phyloP scores from a whole-genome alignment of 768 basidiomycete genomes.

The Thelephora aurantiotincta region DNA sequence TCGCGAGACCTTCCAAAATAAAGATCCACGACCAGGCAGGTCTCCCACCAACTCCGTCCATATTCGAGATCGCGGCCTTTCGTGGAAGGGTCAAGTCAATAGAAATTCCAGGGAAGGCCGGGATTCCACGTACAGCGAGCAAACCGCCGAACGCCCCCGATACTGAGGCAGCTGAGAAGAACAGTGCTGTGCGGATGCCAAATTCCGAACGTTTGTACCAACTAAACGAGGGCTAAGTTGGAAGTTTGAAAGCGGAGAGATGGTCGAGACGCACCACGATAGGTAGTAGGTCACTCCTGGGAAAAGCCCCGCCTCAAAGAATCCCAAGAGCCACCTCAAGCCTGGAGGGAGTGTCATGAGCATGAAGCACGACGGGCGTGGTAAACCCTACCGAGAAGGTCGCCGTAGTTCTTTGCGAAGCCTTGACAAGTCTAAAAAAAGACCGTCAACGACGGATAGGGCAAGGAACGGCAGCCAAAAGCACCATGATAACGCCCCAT shows the following conservation, averaged over 20 bases:
- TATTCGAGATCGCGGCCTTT: slow-evolving; percentile 49
- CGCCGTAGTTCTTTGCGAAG: slow-evolving; percentile 51
- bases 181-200: slow-evolving; percentile 34
- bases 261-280: slow-evolving; percentile 37
- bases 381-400: slow-evolving; percentile 40
- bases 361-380: background rate
- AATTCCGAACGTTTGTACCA: slow-evolving; percentile 70
- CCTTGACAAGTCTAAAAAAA: slow-evolving; percentile 52
- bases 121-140: slow-evolving; percentile 34
- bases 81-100: background rate
- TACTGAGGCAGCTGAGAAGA: slow-evolving; percentile 54
- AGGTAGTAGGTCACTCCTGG: slow-evolving; percentile 54
- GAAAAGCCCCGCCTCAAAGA: slow-evolving; percentile 51
- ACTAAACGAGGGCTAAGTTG: slow-evolving; percentile 14
- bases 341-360: slow-evolving; percentile 21
- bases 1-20: slow-evolving; percentile 57
- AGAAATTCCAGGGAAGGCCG: background rate
- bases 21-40: slow-evolving; percentile 63
- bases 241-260: background rate
- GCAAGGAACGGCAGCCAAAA: slow-evolving; percentile 2
- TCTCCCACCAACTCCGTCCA: slow-evolving; percentile 58
- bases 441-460: background rate
- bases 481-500: slow-evolving; percentile 69
- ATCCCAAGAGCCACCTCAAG: slow-evolving; percentile 59
- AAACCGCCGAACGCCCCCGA: slow-evolving; percentile 76